Conservation (phyloP, 768 basidiomycete genomes). For the Infundibulicybe gibba region DNA sequence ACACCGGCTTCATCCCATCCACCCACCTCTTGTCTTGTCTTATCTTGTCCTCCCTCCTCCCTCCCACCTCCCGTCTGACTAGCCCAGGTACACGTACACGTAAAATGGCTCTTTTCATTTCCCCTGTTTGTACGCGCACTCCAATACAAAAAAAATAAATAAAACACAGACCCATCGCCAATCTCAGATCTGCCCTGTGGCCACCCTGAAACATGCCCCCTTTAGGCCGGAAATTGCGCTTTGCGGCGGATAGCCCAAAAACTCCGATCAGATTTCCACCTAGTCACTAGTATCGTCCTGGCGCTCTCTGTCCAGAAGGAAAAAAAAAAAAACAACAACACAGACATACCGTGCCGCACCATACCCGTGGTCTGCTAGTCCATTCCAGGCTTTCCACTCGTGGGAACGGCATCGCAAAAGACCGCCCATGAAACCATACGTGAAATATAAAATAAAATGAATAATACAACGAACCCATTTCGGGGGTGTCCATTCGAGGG, state of each 20-base stretch:
- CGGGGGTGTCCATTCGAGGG: too few species aligned
- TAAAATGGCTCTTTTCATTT: neutral
- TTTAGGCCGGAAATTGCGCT: slow-evolving; percentile 2
- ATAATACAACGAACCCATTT: neutral
- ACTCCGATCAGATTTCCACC: slow-evolving; percentile 4
- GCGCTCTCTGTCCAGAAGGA: neutral
- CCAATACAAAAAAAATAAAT: neutral
- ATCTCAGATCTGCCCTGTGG: neutral
- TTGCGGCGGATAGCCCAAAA: slow-evolving; percentile 4
- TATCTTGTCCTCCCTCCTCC: neutral
- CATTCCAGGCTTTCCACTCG: neutral
- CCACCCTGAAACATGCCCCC: slow-evolving; percentile 1
- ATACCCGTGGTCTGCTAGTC: slow-evolving; percentile 3
- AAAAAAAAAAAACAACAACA: neutral
- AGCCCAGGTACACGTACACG: neutral
- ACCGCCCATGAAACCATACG: neutral
- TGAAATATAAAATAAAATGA: neutral
- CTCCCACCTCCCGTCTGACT: too few species aligned
- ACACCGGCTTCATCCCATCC: neutral
- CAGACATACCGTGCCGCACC: neutral
- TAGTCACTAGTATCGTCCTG: neutral
- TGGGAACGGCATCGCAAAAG: neutral
- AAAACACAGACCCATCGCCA: slow-evolving; percentile 1
- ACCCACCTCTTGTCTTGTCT: neutral
- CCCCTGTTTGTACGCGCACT: neutral